phyloP scores from a whole-genome alignment of 768 basidiomycete species.

The Dictyophora rubrovolvata region DNA sequence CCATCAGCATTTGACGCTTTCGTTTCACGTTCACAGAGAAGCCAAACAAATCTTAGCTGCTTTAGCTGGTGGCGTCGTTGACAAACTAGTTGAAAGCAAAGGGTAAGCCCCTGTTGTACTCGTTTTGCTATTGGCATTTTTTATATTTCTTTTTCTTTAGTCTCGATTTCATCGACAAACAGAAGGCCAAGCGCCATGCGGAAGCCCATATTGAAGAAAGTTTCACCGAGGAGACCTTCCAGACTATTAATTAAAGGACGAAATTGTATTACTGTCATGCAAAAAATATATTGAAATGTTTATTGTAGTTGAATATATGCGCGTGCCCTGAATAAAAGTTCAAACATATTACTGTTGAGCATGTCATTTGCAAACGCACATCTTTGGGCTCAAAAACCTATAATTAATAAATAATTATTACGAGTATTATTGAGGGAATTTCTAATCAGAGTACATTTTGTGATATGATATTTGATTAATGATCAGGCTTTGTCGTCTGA shows the following conservation, averaged over 20 bases:
- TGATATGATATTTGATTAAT: no score
- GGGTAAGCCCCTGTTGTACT: constrained; percentile 26
- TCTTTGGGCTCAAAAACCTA: no score
- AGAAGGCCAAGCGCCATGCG: constrained; percentile 33
- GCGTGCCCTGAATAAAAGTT: no score
- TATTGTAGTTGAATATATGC: no score
- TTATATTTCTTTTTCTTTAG: constrained; percentile 8
- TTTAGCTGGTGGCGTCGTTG: constrained; percentile 43
- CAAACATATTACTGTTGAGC: no score
- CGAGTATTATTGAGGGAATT: no score
- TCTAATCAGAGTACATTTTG: no score
- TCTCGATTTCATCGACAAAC: constrained; percentile 31
- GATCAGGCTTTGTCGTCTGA: not conserved
- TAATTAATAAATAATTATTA: no score
- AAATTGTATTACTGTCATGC: no score
- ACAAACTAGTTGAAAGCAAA: constrained; percentile 47
- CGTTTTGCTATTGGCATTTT: not conserved
- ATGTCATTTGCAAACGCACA: no score
- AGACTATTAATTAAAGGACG: no score
- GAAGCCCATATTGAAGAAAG: constrained; percentile 8
- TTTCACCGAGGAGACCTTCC: not conserved
- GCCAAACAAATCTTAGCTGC: constrained; percentile 28
- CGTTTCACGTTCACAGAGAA: constrained; percentile 19
- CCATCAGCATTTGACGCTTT: not conserved
- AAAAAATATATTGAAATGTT: no score